Evolutionary conservation across 2,329 filamentous ascomycete genomes (phyloP).

Genomic region (Scytalidium lignicola): DNA sequence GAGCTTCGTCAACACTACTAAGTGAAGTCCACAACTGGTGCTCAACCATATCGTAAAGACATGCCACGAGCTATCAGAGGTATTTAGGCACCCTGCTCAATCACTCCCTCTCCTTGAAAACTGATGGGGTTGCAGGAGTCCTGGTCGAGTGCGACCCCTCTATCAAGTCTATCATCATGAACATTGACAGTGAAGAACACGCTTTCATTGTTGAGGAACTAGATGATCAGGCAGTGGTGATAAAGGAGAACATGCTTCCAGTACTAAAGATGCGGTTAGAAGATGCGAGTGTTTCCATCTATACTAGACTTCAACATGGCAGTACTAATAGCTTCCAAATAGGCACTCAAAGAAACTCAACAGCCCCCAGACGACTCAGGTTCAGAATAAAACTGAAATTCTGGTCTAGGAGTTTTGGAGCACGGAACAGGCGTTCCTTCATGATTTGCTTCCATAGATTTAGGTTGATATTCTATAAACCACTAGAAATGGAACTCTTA

Average conservation of each 20-base stretch:
- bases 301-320: background rate
- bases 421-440: no score
- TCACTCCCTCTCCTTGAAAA: background rate
- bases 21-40: background rate
- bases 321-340: constrained; percentile 6
- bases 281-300: constrained; percentile 43
- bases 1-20: background rate
- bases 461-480: no score
- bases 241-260: constrained; percentile 68
- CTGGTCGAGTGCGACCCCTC: constrained; percentile 80
- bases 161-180: constrained; percentile 79
- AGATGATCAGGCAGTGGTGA: constrained; percentile 69
- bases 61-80: constrained; percentile 57
- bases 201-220: constrained; percentile 76
- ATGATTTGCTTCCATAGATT: no score
- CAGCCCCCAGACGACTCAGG: constrained; percentile 15
- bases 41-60: constrained; percentile 7
- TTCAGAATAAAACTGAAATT: constrained; percentile 13
- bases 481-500: no score
- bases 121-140: constrained; percentile 44
- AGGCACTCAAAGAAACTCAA: constrained; percentile 29
- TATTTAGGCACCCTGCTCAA: constrained; percentile 22
- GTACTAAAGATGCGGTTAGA: constrained; percentile 65
- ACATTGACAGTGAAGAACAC: constrained; percentile 65
- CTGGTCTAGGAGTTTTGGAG: background rate